These are phyloP conservation scores for Russula vinacea DNA, from an alignment of 768 basidiomycete genomes.

Conservation along the genomic window DNA sequence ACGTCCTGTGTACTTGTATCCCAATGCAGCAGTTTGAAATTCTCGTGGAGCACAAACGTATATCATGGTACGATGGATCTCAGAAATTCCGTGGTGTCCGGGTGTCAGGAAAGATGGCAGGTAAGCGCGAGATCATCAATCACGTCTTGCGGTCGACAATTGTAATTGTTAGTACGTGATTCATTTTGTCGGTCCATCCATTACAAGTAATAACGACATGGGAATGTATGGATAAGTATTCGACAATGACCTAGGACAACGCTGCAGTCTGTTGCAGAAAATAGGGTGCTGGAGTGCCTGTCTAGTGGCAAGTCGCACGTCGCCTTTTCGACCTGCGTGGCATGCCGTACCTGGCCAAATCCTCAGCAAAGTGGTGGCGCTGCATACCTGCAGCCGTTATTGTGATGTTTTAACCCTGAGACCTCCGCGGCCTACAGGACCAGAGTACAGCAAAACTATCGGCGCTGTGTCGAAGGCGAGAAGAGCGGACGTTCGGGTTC, in stretches of 20 bases:
- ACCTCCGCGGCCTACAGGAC: conserved; percentile 5
- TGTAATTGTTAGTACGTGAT: not conserved
- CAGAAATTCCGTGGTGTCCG: conserved; percentile 10
- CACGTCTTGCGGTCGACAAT: not conserved
- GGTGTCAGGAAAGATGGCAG: not conserved
- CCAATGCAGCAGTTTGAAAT: conserved; percentile 19
- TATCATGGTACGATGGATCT: conserved; percentile 16
- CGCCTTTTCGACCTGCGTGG: conserved; percentile 15
- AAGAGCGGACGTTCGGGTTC: conserved; percentile 47
- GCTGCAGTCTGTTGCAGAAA: conserved; percentile 7
- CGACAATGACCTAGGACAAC: conserved; percentile 4
- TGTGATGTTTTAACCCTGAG: conserved; percentile 8
- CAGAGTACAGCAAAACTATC: conserved; percentile 17
- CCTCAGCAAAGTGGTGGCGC: not conserved
- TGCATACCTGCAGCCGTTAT: not conserved
- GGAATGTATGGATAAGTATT: conserved; percentile 21
- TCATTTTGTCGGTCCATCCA: too few relatives aligned
- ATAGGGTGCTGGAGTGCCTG: not conserved
- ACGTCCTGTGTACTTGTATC: conserved; percentile 6
- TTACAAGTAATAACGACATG: conserved; percentile 11
- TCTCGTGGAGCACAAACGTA: conserved; percentile 16
- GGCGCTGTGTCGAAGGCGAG: conserved; percentile 20
- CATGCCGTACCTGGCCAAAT: conserved; percentile 10
- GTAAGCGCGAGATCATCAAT: conserved; percentile 12
- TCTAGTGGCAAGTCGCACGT: conserved; percentile 5